Conservation (phyloP, 2,329 filamentous ascomycete genomes). For the Sodiomyces alkalinus region DNA sequence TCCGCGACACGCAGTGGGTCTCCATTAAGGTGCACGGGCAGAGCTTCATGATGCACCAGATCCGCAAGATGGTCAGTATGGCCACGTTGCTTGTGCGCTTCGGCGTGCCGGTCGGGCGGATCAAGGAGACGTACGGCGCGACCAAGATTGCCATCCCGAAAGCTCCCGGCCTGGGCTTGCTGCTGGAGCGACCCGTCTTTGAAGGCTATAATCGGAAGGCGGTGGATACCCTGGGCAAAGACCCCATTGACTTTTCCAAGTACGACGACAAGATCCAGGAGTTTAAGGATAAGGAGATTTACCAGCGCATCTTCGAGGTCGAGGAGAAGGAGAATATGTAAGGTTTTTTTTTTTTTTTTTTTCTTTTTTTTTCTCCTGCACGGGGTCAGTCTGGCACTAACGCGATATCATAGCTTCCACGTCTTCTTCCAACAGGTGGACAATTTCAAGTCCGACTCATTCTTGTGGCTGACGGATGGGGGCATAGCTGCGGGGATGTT, state of each 20-base stretch:
- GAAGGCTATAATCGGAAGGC: conserved; percentile 72
- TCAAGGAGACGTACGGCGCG: conserved; percentile 57
- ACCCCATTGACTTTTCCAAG: conserved; percentile 63
- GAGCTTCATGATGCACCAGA: conserved; percentile 99
- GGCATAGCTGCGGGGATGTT: conserved; percentile 47
- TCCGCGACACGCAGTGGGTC: conserved; percentile 88
- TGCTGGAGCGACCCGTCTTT: conserved; percentile 86
- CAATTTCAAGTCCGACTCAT: conserved; percentile 55
- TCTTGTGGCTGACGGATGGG: conserved; percentile 59
- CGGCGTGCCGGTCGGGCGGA: conserved; percentile 56
- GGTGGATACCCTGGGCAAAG: conserved; percentile 43
- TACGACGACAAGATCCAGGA: conserved; percentile 66
- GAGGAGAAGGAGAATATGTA: conserved; percentile 80
- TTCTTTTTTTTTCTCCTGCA: conserved; percentile 2
- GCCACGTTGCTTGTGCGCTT: conserved; percentile 71
- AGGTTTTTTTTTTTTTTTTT: no score
- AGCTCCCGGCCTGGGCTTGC: conserved; percentile 72
- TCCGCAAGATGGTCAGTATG: conserved; percentile 98
- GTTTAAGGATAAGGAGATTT: conserved; percentile 89
- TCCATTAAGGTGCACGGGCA: conserved; percentile 93
- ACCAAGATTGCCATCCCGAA: conserved; percentile 80
- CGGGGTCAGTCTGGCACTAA: no score
- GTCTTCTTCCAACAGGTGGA: conserved; percentile 69
- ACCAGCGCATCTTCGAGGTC: conserved; percentile 76
- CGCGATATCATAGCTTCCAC: conserved; percentile 40